Conservation (phyloP, 2,329 filamentous ascomycete species). For the Sarocladiaceae sp. region DNA sequence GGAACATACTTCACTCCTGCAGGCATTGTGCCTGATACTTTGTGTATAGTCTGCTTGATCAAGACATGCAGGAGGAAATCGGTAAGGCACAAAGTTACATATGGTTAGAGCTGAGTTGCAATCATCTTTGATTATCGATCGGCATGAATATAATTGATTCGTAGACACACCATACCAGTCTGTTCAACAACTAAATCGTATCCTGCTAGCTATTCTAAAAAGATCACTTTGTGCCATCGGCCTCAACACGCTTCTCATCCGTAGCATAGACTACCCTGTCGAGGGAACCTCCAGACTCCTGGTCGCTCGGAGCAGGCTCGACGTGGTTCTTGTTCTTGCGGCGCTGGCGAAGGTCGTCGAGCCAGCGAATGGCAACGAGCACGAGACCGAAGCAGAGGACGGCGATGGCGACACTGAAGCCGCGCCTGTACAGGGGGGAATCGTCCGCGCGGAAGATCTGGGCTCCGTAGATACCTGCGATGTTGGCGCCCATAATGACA, state of each 20-base stretch:
- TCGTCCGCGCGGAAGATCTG: slow-evolving; percentile 55
- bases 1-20: too few species aligned
- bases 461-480: slow-evolving; percentile 56
- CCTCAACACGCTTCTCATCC: neutral
- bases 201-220: too few species aligned
- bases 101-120: too few species aligned
- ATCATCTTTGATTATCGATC: too few species aligned
- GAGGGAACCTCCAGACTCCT: neutral
- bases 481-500: slow-evolving; percentile 59
- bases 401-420: slow-evolving; percentile 41
- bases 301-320: neutral
- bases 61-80: too few species aligned
- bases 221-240: neutral
- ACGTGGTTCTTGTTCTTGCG: slow-evolving; percentile 12
- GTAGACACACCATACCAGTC: too few species aligned
- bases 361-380: slow-evolving; percentile 35
- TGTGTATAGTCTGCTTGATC: too few species aligned
- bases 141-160: too few species aligned
- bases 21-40: too few species aligned
- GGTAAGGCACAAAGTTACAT: too few species aligned
- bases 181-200: neutral
- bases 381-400: slow-evolving; percentile 38
- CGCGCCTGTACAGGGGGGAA: slow-evolving; percentile 44
- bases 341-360: slow-evolving; percentile 33
- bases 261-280: neutral